Base-by-base conservation (phyloP, 2,329 filamentous ascomycete species). In the Chalaropsis thielavioides region DNA sequence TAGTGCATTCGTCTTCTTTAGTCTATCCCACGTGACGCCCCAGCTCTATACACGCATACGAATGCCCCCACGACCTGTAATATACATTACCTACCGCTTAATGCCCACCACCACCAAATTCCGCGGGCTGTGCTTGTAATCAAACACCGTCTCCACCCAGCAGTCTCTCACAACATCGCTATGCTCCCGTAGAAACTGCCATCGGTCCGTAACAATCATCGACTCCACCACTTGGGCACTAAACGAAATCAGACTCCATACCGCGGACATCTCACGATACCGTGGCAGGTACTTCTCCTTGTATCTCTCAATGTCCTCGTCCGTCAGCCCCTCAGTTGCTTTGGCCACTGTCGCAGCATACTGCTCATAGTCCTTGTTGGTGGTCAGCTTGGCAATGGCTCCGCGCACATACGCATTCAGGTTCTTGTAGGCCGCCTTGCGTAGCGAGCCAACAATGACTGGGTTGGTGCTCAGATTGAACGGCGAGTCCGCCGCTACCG, bases 231-330 rank as follows among this genome's bases (percentile, higher is more conserved):
- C 87, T 22, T 84, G 84, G 2, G 92, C 92, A 73, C 90, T 95
- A 71, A 96, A 96, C 0, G 94, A 92, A 92, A 99, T 99, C 71
- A 99, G 74, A 69, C 84, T 90, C 94, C 94, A 99, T 67, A 95
- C 83, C 7, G 95, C 81, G 71, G 88, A 90, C 46, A 99, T 76
- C 72, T 96, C 88, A 70, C 90, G 88, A 76, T 88, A 90, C 64
- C 87, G 80, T 46, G 80, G 79, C 38, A 74, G 73, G 74, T 87
- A 96, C 51, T 75, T 73, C 10, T 73, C 71, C 71, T 89, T 87
- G 73, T 97, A 99, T 15, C 70, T 74, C 10, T 80, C 78, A 60
- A 97, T 86, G 68, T 92, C 86, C 46, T 86, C 85, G 69, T 95
- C 89, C 0, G 84, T 88, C 67, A 96, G 79, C 19, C 75, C 76